A percentile compares a stretch with the other conserved stretches of the same genome.
phyloP scores from a whole-genome alignment of 2,329 filamentous ascomycete genomes.

The Verticillium albo-atrum region DNA sequence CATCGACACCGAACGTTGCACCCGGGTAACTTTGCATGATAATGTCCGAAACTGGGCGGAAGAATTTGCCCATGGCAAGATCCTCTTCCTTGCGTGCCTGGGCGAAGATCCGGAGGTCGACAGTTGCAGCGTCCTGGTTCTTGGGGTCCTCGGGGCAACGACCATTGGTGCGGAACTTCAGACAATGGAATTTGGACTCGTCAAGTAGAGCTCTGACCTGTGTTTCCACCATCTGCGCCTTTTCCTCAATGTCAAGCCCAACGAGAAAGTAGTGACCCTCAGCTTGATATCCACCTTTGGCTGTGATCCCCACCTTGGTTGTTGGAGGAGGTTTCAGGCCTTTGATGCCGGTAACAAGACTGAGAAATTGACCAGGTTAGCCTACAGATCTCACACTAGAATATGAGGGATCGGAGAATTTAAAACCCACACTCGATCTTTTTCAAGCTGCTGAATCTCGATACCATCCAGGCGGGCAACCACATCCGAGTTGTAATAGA shows the following conservation, averaged over 20 bases:
- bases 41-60: slow-evolving; percentile 31
- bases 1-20: slow-evolving; percentile 31
- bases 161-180: slow-evolving; percentile 29
- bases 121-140: slow-evolving; percentile 43
- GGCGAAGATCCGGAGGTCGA: slow-evolving; percentile 39
- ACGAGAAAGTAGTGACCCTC: slow-evolving; percentile 38
- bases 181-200: slow-evolving; percentile 27
- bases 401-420: too few species aligned
- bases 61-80: slow-evolving; percentile 29
- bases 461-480: slow-evolving; percentile 31
- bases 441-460: slow-evolving; percentile 39
- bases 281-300: slow-evolving; percentile 37
- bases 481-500: slow-evolving; percentile 39
- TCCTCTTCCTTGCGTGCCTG: slow-evolving; percentile 36
- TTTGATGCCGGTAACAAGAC: slow-evolving; percentile 13
- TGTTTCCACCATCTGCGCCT: slow-evolving; percentile 36
- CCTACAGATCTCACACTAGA: too few species aligned
- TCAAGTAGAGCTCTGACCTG: slow-evolving; percentile 29
- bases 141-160: slow-evolving; percentile 29
- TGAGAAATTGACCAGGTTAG: too few species aligned
- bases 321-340: slow-evolving; percentile 26
- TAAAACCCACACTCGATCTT: slow-evolving; percentile 24
- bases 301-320: slow-evolving; percentile 37
- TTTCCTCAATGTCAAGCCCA: slow-evolving; percentile 37
- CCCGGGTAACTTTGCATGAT: slow-evolving; percentile 39